These are phyloP conservation scores for Paecilomyces variotii DNA, from an alignment of 2,329 filamentous ascomycete genomes.

Conservation along the genomic window DNA sequence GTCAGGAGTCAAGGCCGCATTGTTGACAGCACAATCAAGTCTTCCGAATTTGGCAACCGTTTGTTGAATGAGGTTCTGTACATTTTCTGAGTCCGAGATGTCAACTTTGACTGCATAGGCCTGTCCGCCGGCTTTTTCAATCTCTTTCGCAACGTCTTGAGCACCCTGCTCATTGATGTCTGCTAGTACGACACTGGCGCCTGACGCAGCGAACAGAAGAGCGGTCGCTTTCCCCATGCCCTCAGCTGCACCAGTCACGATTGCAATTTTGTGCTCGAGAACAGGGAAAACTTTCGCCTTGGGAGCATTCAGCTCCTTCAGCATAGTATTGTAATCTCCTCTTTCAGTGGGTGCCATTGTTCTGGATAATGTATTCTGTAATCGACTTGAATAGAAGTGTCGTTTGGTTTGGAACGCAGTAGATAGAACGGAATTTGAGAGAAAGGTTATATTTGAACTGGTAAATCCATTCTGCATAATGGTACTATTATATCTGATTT, in stretches of 20 bases:
- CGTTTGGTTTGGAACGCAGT: not conserved
- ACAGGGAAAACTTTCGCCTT: not conserved
- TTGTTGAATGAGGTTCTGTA: conserved; percentile 21
- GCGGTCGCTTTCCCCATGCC: conserved; percentile 25
- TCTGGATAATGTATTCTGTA: not conserved
- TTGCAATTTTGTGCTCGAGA: conserved; percentile 1
- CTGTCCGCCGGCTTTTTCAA: conserved; percentile 10
- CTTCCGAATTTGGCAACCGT: conserved; percentile 28
- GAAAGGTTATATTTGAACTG: not conserved
- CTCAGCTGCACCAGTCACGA: conserved; percentile 20
- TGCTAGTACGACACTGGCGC: conserved; percentile 69
- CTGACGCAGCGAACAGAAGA: conserved; percentile 64
- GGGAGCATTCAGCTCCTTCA: not conserved
- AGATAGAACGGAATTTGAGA: not conserved
- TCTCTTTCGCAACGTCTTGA: not conserved
- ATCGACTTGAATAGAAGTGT: not conserved
- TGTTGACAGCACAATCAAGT: conserved; percentile 39
- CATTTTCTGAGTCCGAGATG: conserved; percentile 20
- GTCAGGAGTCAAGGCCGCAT: conserved; percentile 23
- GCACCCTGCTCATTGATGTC: conserved; percentile 55
- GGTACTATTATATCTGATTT: no score
- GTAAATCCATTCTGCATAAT: no score
- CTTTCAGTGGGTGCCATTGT: not conserved
- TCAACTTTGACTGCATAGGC: conserved; percentile 16
- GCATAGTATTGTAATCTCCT: not conserved